Conservation (phyloP, 2,329 filamentous ascomycete species). For the Bipolaris victoriae region DNA sequence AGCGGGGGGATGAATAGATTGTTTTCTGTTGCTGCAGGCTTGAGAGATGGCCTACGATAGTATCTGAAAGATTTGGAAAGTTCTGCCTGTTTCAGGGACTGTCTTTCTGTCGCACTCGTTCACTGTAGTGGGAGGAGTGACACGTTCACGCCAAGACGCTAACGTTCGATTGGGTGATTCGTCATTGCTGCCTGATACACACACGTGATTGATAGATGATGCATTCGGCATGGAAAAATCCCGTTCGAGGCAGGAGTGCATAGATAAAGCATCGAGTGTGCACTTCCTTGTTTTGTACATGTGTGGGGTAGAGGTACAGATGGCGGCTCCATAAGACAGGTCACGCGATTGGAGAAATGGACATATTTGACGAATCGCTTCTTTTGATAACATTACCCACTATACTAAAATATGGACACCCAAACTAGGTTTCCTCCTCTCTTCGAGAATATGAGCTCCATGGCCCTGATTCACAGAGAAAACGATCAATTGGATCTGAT, state of each 20-base stretch:
- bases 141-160: slow-evolving; percentile 21
- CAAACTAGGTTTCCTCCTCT: background rate
- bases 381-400: background rate
- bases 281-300: background rate
- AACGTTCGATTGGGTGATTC: slow-evolving; percentile 7
- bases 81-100: background rate
- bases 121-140: slow-evolving; percentile 13
- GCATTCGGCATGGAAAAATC: background rate
- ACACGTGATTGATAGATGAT: background rate
- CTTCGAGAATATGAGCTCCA: slow-evolving; percentile 8
- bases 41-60: too few relatives aligned
- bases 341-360: background rate
- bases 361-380: background rate
- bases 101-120: slow-evolving; percentile 3
- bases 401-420: background rate
- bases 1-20: background rate
- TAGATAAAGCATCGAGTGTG: background rate
- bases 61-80: background rate
- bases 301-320: background rate
- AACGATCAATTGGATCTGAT: slow-evolving; percentile 15
- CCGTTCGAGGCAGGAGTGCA: background rate
- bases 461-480: slow-evolving; percentile 17
- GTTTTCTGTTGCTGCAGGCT: background rate
- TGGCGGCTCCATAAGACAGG: background rate
- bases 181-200: slow-evolving; percentile 5